Evolutionary conservation across 2,329 filamentous ascomycete species (phyloP).

Genomic region (Polytolypa hystricis): DNA sequence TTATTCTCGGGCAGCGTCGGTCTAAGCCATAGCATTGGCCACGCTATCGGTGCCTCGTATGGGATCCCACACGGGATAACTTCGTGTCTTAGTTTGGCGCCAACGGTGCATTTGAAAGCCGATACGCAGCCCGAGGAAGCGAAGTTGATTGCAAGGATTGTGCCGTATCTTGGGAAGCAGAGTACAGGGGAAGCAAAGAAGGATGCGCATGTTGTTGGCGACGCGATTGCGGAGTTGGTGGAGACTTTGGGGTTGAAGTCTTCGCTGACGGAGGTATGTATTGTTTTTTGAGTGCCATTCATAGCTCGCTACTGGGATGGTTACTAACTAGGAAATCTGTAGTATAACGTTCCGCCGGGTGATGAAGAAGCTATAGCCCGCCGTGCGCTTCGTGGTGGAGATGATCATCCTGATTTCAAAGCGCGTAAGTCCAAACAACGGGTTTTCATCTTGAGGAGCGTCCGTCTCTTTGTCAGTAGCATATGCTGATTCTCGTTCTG

Average conservation of each 20-base stretch:
- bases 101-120: constrained; percentile 10
- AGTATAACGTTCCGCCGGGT: constrained; percentile 9
- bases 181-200: constrained; percentile 12
- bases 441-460: no score
- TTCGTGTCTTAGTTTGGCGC: constrained; percentile 10
- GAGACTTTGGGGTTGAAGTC: constrained; percentile 4
- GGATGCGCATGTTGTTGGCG: constrained; percentile 11
- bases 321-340: background rate
- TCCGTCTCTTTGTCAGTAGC: no score
- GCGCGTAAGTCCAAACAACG: constrained; percentile 9
- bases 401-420: constrained; percentile 7
- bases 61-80: constrained; percentile 12
- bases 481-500: no score
- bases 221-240: constrained; percentile 8
- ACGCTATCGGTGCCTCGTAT: constrained; percentile 11
- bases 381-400: constrained; percentile 7
- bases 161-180: constrained; percentile 15
- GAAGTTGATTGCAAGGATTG: constrained; percentile 14
- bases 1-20: constrained; percentile 7
- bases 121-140: constrained; percentile 8
- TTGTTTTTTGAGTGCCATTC: background rate
- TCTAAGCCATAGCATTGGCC: constrained; percentile 11
- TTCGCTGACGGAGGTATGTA: constrained; percentile 7
- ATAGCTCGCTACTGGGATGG: background rate
- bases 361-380: constrained; percentile 9